Evolutionary conservation across 176 grass and related monocot genomes (phyloP).

Genomic region (Avena sativa): DNA sequence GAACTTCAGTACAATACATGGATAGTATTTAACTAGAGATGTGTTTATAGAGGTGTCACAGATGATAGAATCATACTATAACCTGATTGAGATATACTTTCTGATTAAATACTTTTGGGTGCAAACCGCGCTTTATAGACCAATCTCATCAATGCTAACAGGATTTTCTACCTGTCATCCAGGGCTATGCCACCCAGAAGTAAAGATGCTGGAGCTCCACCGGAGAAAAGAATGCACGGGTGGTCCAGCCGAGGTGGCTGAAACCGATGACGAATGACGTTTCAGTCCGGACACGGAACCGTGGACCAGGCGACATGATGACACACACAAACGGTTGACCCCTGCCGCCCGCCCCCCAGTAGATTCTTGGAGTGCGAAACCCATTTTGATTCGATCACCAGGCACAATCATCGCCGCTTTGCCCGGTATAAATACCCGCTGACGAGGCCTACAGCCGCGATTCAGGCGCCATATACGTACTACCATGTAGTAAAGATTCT

Average conservation of each 20-base stretch:
- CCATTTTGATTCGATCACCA: conserved; percentile 28
- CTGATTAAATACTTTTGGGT: too few species aligned
- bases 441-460: neutral
- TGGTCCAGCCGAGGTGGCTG: conserved; percentile 50
- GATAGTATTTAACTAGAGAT: neutral
- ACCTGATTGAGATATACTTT: neutral
- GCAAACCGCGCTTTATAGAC: neutral
- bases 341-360: neutral
- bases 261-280: conserved; percentile 50
- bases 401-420: conserved; percentile 42
- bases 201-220: conserved; percentile 96
- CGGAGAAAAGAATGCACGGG: conserved; percentile 78
- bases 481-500: neutral
- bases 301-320: conserved; percentile 34
- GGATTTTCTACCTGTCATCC: conserved; percentile 27
- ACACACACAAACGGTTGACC: conserved; percentile 40
- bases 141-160: conserved; percentile 35
- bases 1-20: neutral
- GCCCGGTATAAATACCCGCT: neutral
- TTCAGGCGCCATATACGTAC: conserved; percentile 27
- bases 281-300: neutral
- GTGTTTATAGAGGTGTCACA: neutral
- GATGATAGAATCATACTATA: neutral
- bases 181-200: conserved; percentile 90
- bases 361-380: conserved; percentile 36